Evolutionary conservation across 306 rosid genomes (phyloP).

Genomic region (Cicer cuneatum): DNA sequence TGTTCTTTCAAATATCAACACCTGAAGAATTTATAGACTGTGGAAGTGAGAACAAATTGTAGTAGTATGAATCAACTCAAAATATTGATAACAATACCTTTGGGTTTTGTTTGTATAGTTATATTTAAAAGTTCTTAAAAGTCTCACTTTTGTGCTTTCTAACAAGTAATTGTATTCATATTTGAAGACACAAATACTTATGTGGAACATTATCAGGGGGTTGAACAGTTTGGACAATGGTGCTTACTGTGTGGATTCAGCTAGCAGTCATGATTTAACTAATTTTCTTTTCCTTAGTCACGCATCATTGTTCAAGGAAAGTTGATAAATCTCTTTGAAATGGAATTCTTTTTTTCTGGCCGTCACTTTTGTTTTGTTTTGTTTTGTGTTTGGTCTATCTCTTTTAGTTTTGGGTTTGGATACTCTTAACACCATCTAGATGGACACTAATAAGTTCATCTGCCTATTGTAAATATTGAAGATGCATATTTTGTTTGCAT

Average conservation of each 20-base stretch:
- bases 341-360: background rate
- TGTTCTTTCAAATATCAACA: background rate
- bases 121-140: background rate
- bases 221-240: background rate
- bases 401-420: slow-evolving; percentile 25
- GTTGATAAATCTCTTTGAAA: slow-evolving; percentile 29
- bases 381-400: slow-evolving; percentile 29
- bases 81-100: background rate
- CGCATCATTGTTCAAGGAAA: slow-evolving; percentile 17
- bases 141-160: background rate
- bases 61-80: background rate
- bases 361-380: background rate
- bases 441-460: slow-evolving; percentile 20
- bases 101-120: background rate
- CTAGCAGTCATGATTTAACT: background rate
- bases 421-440: slow-evolving; percentile 30
- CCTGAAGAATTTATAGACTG: background rate
- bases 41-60: background rate
- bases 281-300: slow-evolving; percentile 16
- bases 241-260: slow-evolving; percentile 13
- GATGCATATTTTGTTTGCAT: slow-evolving; percentile 22
- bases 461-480: slow-evolving; percentile 31
- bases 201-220: slow-evolving; percentile 6
- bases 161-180: background rate
- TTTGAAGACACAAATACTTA: background rate